Evolutionary conservation across 495 filamentous ascomycete species (phyloP), one percentile per base, ranked within the genome.

Genomic region (Astrothelium macrocarpum): DNA sequence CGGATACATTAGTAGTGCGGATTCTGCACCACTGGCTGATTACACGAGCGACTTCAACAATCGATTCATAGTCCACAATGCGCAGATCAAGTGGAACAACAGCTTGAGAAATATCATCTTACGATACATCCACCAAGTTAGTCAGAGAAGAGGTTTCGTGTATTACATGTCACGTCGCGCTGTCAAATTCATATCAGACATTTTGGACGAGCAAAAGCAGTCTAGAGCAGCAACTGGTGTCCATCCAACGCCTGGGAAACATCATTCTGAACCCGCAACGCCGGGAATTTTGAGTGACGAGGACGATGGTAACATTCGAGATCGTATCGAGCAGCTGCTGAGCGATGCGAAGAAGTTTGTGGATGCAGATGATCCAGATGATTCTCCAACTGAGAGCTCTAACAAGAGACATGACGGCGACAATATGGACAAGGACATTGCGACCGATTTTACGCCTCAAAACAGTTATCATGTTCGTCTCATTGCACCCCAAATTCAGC

Each of bases 71-170:
- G 87, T 97, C 28, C 94, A 98, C 78, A 98, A 97, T 71, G 84
- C 91, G 69, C 94, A 98, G 69, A 78, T 97, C 32, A 98, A 98
- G 73, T 98, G 94, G 94, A 97, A 95, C 75, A 97, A 98, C 71
- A 85, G 91, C 1, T 78, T 97, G 25, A 84, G 94, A 43, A 96
- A 98, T 71, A 96, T 96, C 69, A 95, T 98, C 32, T 81, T 98
- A 7, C 89, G 95, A 29, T 98, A 98, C 71, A 94, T 94, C 62
- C 95, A 98, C 68, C 95, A 97, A 77, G 92, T 96, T 64, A 93
- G 91, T 73, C 94, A 98, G 75, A 81, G 94, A 43, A 87, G 94
- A 61, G 94, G 94, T 28, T 98, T 97, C 76, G 87, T 97, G 42
- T 98, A 98, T 77, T 98, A 98, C 76, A 86, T 97, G 80, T 96